Percentiles rank a stretch among this genome's conserved stretches.
These are phyloP conservation scores for Cryptococcus sp. DNA, from an alignment of 1,284 basidiomycete genomes.

Conservation along the genomic window DNA sequence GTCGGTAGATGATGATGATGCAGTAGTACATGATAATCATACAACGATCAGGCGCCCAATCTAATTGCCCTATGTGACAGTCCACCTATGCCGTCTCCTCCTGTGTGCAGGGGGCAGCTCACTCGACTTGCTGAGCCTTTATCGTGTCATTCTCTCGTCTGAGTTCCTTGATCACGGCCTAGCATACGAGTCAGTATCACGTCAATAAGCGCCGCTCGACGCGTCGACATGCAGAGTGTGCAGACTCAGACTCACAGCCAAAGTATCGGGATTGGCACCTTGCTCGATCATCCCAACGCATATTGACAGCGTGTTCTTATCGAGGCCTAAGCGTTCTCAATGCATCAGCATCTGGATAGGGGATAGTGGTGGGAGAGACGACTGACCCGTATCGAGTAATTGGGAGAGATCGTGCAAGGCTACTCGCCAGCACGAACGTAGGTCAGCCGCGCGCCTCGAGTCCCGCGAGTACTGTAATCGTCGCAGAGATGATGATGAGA, in stretches of 20 bases:
- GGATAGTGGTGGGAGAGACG: background rate
- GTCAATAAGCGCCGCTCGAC: background rate
- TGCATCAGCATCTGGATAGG: background rate
- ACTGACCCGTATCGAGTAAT: conserved; percentile 47
- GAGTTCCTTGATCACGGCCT: conserved; percentile 35
- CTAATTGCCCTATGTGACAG: background rate
- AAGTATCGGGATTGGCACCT: conserved; percentile 50
- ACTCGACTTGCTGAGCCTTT: conserved; percentile 8
- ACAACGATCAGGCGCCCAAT: background rate
- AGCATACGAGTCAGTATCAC: background rate
- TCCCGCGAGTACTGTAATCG: background rate
- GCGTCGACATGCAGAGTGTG: background rate
- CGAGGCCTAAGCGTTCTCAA: conserved; percentile 36
- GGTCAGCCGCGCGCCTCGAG: no score
- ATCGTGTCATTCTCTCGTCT: conserved; percentile 23
- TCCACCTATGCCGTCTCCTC: background rate
- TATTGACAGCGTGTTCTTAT: conserved; percentile 49
- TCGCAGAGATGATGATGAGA: background rate
- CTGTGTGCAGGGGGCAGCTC: background rate
- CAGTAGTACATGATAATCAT: background rate
- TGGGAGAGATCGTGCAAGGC: conserved; percentile 50
- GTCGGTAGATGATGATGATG: conserved; percentile 10
- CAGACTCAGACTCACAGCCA: conserved; percentile 38
- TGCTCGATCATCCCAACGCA: conserved; percentile 53
- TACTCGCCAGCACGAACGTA: conserved; percentile 10